Evolutionary conservation across 192 early-diverging fungal genomes (phyloP), one percentile per base, ranked within the genome.

Genomic region (Thoreauomyces humboldtii): DNA sequence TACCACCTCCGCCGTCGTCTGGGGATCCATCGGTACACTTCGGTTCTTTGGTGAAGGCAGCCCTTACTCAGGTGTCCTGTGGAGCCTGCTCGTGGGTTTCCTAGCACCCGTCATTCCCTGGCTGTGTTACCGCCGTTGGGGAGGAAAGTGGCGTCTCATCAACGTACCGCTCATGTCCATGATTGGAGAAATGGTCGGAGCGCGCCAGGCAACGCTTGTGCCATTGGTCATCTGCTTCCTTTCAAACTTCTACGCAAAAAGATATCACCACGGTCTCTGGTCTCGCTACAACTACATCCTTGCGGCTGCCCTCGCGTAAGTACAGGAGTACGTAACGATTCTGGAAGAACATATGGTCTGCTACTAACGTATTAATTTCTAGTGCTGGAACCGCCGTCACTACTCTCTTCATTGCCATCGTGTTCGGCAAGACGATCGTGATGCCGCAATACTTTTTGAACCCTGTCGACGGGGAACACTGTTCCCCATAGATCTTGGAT

Each of bases 21-120:
- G 89, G 89, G 90, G 90, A n/a, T 78, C 84, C 11, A 88, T 92
- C 58, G 87, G 86, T 29, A 87, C 90, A 12, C 60, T 50, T 17
- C 74, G 81, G 19, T 82, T 89, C 75, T 89, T 89, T 28, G 65
- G 65, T 5, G 4, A 33, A 4, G 69, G 61, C 14, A 71, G 77
- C n/a, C 36, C 65, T 1, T 78, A 78, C 62, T 22, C 43, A 22
- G 27, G 36, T 14, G 24, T 76, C 42, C 46, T 73, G 2, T 74
- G 61, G 66, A 56, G 63, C 32, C 69, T 75, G 41, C 57, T 62
- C 12, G 34, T 70, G 51, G 79, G 79, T 17, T 17, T 65, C 3
- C 35, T 76, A 3, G 46, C 63, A 2, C 81, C 81, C 19, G 29
- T 83, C 51, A 32, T 72, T n/a, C 71, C 71, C 7, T 77, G 67